Conservation (phyloP, 1,284 basidiomycete genomes). For the Filobasidium uniguttulatum region DNA sequence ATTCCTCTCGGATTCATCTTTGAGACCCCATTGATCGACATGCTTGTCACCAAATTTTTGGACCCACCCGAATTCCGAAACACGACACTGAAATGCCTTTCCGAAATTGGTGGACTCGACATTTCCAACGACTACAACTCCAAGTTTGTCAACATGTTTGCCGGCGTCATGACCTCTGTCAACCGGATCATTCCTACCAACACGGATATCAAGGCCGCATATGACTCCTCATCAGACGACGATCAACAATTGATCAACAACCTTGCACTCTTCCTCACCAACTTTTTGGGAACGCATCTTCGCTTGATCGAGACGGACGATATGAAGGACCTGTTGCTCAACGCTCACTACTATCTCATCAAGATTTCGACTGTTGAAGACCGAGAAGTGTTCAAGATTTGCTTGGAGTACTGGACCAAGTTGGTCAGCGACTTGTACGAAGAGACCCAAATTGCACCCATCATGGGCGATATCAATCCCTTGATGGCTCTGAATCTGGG, state of each 20-base stretch:
- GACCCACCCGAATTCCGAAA: slow-evolving; percentile 96
- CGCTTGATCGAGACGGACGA: slow-evolving; percentile 82
- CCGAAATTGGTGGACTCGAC: slow-evolving; percentile 88
- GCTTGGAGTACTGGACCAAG: slow-evolving; percentile 96
- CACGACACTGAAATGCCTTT: slow-evolving; percentile 90
- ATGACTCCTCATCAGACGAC: slow-evolving; percentile 75
- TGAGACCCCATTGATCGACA: slow-evolving; percentile 94
- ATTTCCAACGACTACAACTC: slow-evolving; percentile 97
- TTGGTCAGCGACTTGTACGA: slow-evolving; percentile 98
- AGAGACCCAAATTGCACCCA: slow-evolving; percentile 72
- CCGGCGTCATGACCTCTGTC: slow-evolving; percentile 93
- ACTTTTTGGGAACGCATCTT: slow-evolving; percentile 86
- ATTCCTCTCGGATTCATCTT: slow-evolving; percentile 99
- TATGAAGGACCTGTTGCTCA: slow-evolving; percentile 85
- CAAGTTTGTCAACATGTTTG: slow-evolving; percentile 95
- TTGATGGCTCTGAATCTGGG: slow-evolving; percentile 85
- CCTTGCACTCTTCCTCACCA: slow-evolving; percentile 89
- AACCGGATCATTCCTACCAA: slow-evolving; percentile 96
- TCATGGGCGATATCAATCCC: slow-evolving; percentile 73
- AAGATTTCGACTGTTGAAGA: slow-evolving; percentile 98
- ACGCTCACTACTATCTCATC: slow-evolving; percentile 96
- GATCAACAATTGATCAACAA: slow-evolving; percentile 97
- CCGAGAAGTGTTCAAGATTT: slow-evolving; percentile 98
- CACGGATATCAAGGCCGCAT: slow-evolving; percentile 84
- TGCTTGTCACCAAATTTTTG: slow-evolving; percentile 81